Percentiles rank a stretch among this genome's conserved stretches.
Evolutionary conservation across 352 stramenopile genomes (phyloP).

Genomic region (Pythium chondricola): DNA sequence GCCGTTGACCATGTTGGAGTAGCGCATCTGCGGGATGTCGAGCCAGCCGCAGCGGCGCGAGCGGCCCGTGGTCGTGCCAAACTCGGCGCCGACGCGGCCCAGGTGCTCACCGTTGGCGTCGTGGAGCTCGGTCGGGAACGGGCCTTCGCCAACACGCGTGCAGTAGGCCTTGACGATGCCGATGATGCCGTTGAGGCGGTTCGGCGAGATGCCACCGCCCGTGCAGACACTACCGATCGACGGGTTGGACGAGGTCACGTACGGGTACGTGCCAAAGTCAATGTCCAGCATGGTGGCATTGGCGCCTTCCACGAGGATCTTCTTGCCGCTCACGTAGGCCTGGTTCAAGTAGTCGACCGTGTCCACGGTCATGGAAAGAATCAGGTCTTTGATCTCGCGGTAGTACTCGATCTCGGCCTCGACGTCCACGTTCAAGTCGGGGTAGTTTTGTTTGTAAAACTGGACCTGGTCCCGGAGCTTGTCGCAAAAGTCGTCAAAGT

Average conservation of each 20-base stretch:
- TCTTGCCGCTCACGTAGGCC: slow-evolving; percentile 93
- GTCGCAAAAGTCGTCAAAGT: slow-evolving; percentile 84
- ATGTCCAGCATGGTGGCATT: slow-evolving; percentile 99
- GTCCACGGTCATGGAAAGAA: slow-evolving; percentile 91
- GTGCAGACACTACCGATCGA: slow-evolving; percentile 97
- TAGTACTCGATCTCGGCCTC: slow-evolving; percentile 86
- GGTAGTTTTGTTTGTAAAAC: slow-evolving; percentile 90
- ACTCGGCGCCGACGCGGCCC: slow-evolving; percentile 91
- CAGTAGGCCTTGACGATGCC: slow-evolving; percentile 99
- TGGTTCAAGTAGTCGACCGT: slow-evolving; percentile 97
- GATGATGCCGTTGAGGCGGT: slow-evolving; percentile 91
- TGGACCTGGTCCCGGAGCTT: slow-evolving; percentile 90
- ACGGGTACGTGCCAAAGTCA: slow-evolving; percentile 99
- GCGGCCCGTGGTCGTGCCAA: slow-evolving; percentile 97
- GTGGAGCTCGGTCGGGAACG: slow-evolving; percentile 97
- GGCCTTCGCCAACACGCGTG: slow-evolving; percentile 97
- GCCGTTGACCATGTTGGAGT: slow-evolving; percentile 91
- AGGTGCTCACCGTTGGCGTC: slow-evolving; percentile 91
- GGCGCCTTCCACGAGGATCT: slow-evolving; percentile 97
- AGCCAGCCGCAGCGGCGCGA: slow-evolving; percentile 97
- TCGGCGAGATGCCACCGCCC: slow-evolving; percentile 92
- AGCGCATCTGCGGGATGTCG: slow-evolving; percentile 95
- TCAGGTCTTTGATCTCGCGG: slow-evolving; percentile 68
- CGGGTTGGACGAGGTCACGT: slow-evolving; percentile 98
- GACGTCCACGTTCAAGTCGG: slow-evolving; percentile 66